A percentile compares a stretch with the other conserved stretches of the same genome.
These are phyloP conservation scores for Neurospora cerealis DNA, from an alignment of 495 filamentous ascomycete species.

Conservation along the genomic window DNA sequence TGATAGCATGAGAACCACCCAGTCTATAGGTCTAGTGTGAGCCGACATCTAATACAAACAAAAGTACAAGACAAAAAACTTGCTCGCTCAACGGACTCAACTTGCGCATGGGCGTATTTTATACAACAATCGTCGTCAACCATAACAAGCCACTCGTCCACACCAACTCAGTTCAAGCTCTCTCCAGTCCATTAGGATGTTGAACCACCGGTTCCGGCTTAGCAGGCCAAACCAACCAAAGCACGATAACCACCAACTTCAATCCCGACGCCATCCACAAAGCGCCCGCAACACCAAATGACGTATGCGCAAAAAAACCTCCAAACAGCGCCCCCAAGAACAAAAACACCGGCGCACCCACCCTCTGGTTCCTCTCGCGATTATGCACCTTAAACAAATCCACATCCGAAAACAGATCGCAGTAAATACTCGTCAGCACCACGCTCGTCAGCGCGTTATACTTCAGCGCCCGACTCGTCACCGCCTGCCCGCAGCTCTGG, in stretches of 20 bases:
- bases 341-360: conserved; percentile 47
- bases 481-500: conserved; percentile 60
- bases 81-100: neutral
- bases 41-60: neutral
- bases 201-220: neutral
- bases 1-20: neutral
- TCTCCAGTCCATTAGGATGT: neutral
- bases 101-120: neutral
- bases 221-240: conserved; percentile 50
- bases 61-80: neutral
- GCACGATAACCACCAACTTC: conserved; percentile 41
- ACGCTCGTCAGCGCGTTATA: conserved; percentile 56
- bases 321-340: conserved; percentile 50
- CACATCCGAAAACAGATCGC: conserved; percentile 57
- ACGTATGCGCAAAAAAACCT: conserved; percentile 46
- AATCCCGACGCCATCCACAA: conserved; percentile 52
- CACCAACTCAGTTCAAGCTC: neutral
- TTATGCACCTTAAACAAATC: conserved; percentile 42
- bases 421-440: conserved; percentile 62
- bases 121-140: neutral
- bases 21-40: neutral
- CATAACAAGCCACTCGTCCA: neutral
- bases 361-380: conserved; percentile 48
- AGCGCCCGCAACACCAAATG: conserved; percentile 47
- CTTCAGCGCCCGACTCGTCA: conserved; percentile 54